Percentiles rank a stretch among this genome's conserved stretches.
These are phyloP conservation scores for Casuarina equisetifolia DNA, from an alignment of 306 rosid genomes.

Conservation along the genomic window DNA sequence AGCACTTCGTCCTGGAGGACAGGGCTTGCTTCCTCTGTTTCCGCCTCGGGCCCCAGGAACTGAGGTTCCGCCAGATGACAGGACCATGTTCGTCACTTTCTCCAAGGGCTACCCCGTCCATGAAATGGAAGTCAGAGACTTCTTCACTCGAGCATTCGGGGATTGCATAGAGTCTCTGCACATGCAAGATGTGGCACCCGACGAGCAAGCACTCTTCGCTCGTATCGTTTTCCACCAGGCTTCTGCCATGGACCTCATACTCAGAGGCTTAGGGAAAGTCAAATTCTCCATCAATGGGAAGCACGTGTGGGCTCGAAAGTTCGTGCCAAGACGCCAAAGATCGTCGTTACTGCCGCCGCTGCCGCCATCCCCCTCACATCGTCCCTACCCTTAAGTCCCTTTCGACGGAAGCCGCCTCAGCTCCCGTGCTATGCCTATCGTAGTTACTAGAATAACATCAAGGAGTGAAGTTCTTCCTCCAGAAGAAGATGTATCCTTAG, in stretches of 20 bases:
- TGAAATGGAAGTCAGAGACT: slow-evolving; percentile 62
- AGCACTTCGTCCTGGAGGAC: background rate
- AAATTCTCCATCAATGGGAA: slow-evolving; percentile 73
- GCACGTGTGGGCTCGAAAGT: slow-evolving; percentile 73
- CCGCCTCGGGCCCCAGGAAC: background rate
- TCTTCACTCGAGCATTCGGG: slow-evolving; percentile 40
- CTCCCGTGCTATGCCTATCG: background rate
- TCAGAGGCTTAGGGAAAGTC: slow-evolving; percentile 43
- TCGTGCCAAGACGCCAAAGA: slow-evolving; percentile 44
- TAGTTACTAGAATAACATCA: background rate
- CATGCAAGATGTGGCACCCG: slow-evolving; percentile 52
- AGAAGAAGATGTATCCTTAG: background rate
- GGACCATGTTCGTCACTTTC: slow-evolving; percentile 80
- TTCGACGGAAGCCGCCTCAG: background rate
- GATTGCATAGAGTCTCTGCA: slow-evolving; percentile 56
- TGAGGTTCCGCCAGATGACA: slow-evolving; percentile 33
- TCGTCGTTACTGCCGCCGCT: background rate
- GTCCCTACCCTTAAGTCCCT: background rate
- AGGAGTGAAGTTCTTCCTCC: background rate
- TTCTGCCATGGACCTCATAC: slow-evolving; percentile 42
- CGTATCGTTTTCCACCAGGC: slow-evolving; percentile 43
- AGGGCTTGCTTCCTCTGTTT: background rate
- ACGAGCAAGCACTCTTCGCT: slow-evolving; percentile 63
- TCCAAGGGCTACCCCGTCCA: slow-evolving; percentile 59
- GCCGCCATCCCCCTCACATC: slow-evolving; percentile 11